These are phyloP conservation scores for Ilyonectria mors-panacis DNA, from an alignment of 2,329 filamentous ascomycete species.

Conservation along the genomic window DNA sequence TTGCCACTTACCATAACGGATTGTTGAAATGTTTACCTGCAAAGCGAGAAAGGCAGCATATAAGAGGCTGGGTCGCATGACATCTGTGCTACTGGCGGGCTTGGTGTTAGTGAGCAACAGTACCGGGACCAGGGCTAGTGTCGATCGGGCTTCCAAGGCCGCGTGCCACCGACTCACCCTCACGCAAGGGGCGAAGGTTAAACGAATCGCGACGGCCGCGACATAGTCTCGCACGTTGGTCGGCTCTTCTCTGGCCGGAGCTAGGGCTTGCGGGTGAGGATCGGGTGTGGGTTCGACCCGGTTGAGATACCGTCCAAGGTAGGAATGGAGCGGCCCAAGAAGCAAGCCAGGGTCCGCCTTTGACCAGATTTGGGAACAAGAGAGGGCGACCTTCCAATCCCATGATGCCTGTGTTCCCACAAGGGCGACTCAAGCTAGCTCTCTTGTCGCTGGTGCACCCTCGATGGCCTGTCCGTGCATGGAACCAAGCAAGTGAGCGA, in stretches of 20 bases:
- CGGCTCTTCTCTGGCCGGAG: slow-evolving; percentile 36
- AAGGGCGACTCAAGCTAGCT: slow-evolving; percentile 19
- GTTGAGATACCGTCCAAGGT: slow-evolving; percentile 35
- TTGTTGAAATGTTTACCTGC: background rate
- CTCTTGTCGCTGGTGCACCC: slow-evolving; percentile 23
- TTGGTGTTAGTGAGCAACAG: slow-evolving; percentile 8
- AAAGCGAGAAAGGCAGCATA: background rate
- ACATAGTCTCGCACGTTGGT: slow-evolving; percentile 18
- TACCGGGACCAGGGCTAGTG: slow-evolving; percentile 21
- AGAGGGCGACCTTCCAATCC: slow-evolving; percentile 33
- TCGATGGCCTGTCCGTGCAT: slow-evolving; percentile 35
- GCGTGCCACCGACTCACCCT: slow-evolving; percentile 6
- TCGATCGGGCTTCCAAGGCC: slow-evolving; percentile 11
- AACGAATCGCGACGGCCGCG: slow-evolving; percentile 5
- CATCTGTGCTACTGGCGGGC: slow-evolving; percentile 9
- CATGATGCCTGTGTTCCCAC: slow-evolving; percentile 20
- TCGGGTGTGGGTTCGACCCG: slow-evolving; percentile 23
- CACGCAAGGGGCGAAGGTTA: slow-evolving; percentile 30
- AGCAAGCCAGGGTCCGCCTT: slow-evolving; percentile 32
- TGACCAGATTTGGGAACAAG: slow-evolving; percentile 38
- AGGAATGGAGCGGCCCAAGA: slow-evolving; percentile 43
- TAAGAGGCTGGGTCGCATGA: slow-evolving; percentile 5
- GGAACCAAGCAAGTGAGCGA: slow-evolving; percentile 46
- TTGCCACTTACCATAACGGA: background rate
- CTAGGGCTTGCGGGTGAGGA: slow-evolving; percentile 18